A percentile compares a stretch with the other conserved stretches of the same genome.
Evolutionary conservation across 2,329 filamentous ascomycete species (phyloP).

Genomic region (Rhynchosporium graminicola): DNA sequence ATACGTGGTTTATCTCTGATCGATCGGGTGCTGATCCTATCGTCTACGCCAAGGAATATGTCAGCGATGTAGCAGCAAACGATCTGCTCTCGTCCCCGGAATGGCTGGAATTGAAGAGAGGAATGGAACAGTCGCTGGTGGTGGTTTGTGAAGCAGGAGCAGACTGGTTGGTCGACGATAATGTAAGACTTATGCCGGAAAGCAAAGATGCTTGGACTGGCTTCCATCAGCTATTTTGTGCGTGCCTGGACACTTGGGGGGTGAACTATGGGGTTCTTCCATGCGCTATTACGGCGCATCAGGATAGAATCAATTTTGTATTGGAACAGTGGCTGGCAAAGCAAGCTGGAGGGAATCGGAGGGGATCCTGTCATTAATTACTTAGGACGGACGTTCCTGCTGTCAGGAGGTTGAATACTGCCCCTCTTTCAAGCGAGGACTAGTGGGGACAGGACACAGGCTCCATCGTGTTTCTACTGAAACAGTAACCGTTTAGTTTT

Average conservation of each 20-base stretch:
- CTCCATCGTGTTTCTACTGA: no score
- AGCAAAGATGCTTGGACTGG: constrained; percentile 17
- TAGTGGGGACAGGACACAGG: no score
- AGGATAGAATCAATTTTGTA: constrained; percentile 17
- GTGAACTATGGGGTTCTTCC: constrained; percentile 18
- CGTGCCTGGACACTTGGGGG: constrained; percentile 15
- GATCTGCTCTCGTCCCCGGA: constrained; percentile 8
- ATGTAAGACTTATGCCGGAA: constrained; percentile 19
- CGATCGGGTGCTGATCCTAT: constrained; percentile 14
- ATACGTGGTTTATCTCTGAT: constrained; percentile 17
- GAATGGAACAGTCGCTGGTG: constrained; percentile 12
- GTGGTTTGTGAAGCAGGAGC: constrained; percentile 19
- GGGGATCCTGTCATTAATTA: no score
- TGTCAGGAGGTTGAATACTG: no score
- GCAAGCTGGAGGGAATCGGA: background rate
- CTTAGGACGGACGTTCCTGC: no score
- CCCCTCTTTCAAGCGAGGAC: no score
- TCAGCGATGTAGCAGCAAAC: constrained; percentile 6
- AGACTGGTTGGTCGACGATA: constrained; percentile 20
- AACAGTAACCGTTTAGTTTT: no score
- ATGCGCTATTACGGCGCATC: background rate
- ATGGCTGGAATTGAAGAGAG: constrained; percentile 9
- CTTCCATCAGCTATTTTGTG: constrained; percentile 20
- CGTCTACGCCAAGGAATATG: constrained; percentile 15
- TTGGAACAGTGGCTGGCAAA: background rate